Evolutionary conservation across 2,329 filamentous ascomycete species (phyloP).

Genomic region (Monosporascus sp.): DNA sequence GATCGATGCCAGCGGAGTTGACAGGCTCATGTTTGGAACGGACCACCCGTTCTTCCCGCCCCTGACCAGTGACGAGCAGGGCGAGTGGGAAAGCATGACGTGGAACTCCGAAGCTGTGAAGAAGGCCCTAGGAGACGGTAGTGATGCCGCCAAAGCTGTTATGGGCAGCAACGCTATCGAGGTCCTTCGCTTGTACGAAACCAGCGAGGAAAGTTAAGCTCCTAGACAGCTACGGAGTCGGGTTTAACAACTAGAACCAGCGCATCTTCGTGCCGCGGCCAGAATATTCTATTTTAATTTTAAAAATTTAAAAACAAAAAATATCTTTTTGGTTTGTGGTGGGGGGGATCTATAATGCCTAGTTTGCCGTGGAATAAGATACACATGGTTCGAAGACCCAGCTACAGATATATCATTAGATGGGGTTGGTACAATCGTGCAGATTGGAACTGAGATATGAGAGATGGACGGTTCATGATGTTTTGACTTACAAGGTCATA

Average conservation of each 20-base stretch:
- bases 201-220: neutral
- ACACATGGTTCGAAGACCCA: too few species aligned
- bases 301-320: too few species aligned
- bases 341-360: too few species aligned
- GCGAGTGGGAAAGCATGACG: constrained; percentile 65
- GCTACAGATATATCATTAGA: neutral
- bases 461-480: too few species aligned
- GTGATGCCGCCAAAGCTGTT: constrained; percentile 20
- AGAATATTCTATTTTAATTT: too few species aligned
- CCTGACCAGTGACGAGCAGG: constrained; percentile 54
- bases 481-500: too few species aligned
- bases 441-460: too few species aligned
- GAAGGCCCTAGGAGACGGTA: constrained; percentile 24
- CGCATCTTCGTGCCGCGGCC: too few species aligned
- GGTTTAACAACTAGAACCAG: neutral
- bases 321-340: too few species aligned
- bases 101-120: constrained; percentile 40
- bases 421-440: too few species aligned
- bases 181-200: constrained; percentile 20
- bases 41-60: constrained; percentile 86
- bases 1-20: constrained; percentile 60
- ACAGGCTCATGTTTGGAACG: constrained; percentile 74
- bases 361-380: too few species aligned
- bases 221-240: too few species aligned
- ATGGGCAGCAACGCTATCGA: constrained; percentile 28